Conservation (phyloP, 805 yeast species). For the Wickerhamiella kurtzmanii region DNA sequence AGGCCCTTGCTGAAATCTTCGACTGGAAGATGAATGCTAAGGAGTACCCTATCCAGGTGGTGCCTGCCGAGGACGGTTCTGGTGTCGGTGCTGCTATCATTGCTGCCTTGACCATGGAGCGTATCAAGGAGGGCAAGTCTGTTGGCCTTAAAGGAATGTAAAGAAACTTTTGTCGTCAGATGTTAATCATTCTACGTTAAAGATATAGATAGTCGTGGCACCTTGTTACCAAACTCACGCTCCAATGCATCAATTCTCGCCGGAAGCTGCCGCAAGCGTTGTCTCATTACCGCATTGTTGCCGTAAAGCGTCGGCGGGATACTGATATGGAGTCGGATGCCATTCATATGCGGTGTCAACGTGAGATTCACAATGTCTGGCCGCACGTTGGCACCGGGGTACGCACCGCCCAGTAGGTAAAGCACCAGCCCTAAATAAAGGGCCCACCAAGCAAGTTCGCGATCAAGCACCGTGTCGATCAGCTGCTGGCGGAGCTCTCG, state of each 20-base stretch:
- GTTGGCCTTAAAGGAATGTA: constrained; percentile 21
- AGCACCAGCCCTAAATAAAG: constrained; percentile 56
- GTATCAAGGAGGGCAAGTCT: constrained; percentile 48
- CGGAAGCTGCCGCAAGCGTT: constrained; percentile 8
- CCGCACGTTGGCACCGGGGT: constrained; percentile 67
- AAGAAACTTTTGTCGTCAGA: neutral
- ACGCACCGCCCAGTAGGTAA: constrained; percentile 69
- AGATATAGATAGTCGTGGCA: neutral
- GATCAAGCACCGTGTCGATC: constrained; percentile 12
- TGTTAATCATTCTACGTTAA: neutral
- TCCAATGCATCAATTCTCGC: constrained; percentile 1
- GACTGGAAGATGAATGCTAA: constrained; percentile 48
- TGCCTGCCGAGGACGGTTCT: constrained; percentile 94
- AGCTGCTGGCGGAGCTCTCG: constrained; percentile 3
- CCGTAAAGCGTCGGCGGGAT: constrained; percentile 14
- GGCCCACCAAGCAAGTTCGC: constrained; percentile 51
- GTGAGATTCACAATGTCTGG: constrained; percentile 26
- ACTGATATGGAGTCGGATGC: constrained; percentile 17
- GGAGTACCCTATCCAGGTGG: constrained; percentile 71
- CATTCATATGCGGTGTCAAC: constrained; percentile 11
- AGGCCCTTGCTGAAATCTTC: constrained; percentile 76
- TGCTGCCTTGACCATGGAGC: constrained; percentile 82
- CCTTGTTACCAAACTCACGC: constrained; percentile 1
- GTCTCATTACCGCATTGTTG: constrained; percentile 11
- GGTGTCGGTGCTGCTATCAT: constrained; percentile 98